Conservation (phyloP, 2,329 filamentous ascomycete species). For the Sporothrix humicola region DNA sequence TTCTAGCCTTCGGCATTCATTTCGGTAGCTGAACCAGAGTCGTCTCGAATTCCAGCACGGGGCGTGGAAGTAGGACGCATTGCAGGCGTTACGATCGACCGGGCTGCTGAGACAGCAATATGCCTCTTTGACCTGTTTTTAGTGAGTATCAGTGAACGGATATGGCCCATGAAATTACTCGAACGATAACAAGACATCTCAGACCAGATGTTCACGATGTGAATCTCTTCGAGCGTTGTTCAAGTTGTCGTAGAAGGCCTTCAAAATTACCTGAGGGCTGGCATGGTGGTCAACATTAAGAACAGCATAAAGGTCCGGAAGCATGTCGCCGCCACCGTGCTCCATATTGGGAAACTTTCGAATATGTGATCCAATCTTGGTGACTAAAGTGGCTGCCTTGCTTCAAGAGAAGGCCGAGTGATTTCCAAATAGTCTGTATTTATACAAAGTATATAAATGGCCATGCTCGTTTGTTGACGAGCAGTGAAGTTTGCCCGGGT, state of each 20-base stretch:
- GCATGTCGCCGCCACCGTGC: background rate
- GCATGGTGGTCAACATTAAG: conserved; percentile 24
- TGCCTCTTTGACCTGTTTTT: conserved; percentile 23
- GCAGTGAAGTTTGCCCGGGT: no score
- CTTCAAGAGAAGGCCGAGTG: no score
- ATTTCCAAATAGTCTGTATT: no score
- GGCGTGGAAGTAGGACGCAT: conserved; percentile 30
- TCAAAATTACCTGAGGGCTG: background rate
- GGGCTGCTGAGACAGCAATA: conserved; percentile 29
- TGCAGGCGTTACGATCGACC: conserved; percentile 27
- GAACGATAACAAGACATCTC: no score
- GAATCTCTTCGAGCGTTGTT: background rate
- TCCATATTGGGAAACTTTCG: background rate
- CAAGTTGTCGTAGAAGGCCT: background rate
- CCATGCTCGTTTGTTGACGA: no score
- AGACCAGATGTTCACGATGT: no score
- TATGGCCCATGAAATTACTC: no score
- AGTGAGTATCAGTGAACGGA: background rate
- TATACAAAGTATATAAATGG: no score
- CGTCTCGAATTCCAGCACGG: conserved; percentile 31
- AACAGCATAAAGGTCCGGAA: conserved; percentile 28
- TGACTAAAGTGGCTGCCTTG: no score
- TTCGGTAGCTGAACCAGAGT: conserved; percentile 24
- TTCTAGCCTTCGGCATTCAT: conserved; percentile 24
- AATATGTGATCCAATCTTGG: no score